Evolutionary conservation across 2,329 filamentous ascomycete species (phyloP).

Genomic region (Nemania sp.): DNA sequence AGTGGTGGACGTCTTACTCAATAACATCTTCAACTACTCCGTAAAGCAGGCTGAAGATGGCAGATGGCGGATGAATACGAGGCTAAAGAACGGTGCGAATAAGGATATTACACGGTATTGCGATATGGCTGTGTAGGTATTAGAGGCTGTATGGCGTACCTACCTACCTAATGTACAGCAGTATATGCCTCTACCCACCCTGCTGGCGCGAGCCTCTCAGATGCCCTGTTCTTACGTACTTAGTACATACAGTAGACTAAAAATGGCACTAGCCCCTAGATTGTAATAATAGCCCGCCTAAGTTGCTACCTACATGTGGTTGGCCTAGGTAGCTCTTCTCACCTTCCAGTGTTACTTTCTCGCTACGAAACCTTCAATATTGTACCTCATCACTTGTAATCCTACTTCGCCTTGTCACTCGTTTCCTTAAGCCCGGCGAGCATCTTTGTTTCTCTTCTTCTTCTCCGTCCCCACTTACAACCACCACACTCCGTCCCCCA

Average conservation of each 20-base stretch:
- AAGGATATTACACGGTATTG: neutral
- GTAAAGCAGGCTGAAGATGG: neutral
- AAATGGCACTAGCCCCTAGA: neutral
- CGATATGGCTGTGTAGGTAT: neutral
- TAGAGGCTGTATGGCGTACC: too few relatives aligned
- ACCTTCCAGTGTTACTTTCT: slow-evolving; percentile 11
- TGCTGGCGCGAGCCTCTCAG: slow-evolving; percentile 12
- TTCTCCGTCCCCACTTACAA: slow-evolving; percentile 25
- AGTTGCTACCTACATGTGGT: neutral
- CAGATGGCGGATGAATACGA: neutral
- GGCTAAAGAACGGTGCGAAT: neutral
- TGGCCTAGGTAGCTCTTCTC: slow-evolving; percentile 18
- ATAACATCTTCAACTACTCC: neutral
- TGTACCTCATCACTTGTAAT: slow-evolving; percentile 24
- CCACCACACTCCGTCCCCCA: slow-evolving; percentile 30
- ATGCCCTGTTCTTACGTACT: neutral
- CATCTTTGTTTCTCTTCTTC: slow-evolving; percentile 25
- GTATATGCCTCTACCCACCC: neutral
- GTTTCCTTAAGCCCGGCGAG: slow-evolving; percentile 28
- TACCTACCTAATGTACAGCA: too few relatives aligned
- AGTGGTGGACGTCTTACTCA: neutral
- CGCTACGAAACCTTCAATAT: slow-evolving; percentile 18
- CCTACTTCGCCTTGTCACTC: slow-evolving; percentile 34
- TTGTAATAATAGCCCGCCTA: neutral
- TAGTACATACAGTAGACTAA: neutral